Conservation (phyloP, 2,329 filamentous ascomycete genomes). For the Lachnellula hyalina region DNA sequence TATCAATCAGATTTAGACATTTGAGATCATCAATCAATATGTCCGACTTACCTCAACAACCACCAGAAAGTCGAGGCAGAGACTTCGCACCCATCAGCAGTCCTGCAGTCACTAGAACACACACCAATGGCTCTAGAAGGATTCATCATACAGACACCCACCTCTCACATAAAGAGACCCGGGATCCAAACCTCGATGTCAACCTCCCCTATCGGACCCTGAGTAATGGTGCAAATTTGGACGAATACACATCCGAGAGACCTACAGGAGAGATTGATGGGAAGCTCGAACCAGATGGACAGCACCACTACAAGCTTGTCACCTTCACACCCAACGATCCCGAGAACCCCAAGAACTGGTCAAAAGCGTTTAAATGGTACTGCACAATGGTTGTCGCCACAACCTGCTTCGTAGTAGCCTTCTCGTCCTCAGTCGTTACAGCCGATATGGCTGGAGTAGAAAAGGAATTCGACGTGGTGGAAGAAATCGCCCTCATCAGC, state of each 20-base stretch:
- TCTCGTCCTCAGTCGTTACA: slow-evolving; percentile 70
- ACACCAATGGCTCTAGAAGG: slow-evolving; percentile 7
- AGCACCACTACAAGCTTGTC: slow-evolving; percentile 51
- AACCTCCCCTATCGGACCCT: slow-evolving; percentile 64
- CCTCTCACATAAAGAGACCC: slow-evolving; percentile 23
- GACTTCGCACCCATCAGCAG: slow-evolving; percentile 3
- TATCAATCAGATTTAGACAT: too few species aligned
- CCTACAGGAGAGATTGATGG: slow-evolving; percentile 50
- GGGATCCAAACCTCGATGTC: slow-evolving; percentile 35
- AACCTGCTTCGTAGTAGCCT: slow-evolving; percentile 63
- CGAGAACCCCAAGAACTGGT: slow-evolving; percentile 84
- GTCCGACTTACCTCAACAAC: not conserved
- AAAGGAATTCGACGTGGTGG: slow-evolving; percentile 60
- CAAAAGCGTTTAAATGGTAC: slow-evolving; percentile 73
- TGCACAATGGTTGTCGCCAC: slow-evolving; percentile 78
- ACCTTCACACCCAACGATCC: slow-evolving; percentile 68
- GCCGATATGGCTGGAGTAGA: slow-evolving; percentile 63
- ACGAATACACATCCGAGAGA: slow-evolving; percentile 63
- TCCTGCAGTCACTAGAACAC: slow-evolving; percentile 6
- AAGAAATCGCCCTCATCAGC: slow-evolving; percentile 66
- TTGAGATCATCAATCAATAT: not conserved
- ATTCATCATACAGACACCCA: slow-evolving; percentile 13
- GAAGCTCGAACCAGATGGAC: slow-evolving; percentile 20
- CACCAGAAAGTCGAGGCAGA: not conserved
- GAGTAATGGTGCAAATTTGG: slow-evolving; percentile 53